These are phyloP conservation scores for Fusarium beomiforme DNA, from an alignment of 2,329 filamentous ascomycete genomes.

Conservation along the genomic window DNA sequence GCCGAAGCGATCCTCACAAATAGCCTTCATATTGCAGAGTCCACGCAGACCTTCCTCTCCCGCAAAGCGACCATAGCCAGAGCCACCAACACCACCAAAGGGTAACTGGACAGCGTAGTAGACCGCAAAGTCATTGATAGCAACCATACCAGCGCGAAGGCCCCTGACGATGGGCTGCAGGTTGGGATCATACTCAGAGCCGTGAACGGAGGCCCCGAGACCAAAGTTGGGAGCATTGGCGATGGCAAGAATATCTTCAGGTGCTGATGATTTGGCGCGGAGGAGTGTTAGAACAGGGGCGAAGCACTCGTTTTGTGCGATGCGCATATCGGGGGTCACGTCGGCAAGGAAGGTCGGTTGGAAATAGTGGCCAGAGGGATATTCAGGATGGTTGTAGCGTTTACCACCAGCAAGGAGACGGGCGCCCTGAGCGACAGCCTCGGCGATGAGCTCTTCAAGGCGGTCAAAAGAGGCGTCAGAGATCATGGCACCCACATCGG, in stretches of 20 bases:
- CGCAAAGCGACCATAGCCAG: conserved; percentile 92
- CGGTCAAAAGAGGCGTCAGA: conserved; percentile 79
- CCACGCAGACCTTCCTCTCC: conserved; percentile 87
- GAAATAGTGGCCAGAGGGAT: conserved; percentile 90
- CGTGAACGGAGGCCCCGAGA: conserved; percentile 90
- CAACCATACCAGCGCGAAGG: conserved; percentile 87
- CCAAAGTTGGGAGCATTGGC: conserved; percentile 88
- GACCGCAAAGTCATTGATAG: conserved; percentile 93
- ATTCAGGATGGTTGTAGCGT: conserved; percentile 74
- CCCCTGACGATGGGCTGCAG: conserved; percentile 72
- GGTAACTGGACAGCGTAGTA: conserved; percentile 95
- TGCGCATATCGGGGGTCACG: conserved; percentile 84
- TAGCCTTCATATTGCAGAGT: conserved; percentile 86
- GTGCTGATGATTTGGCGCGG: conserved; percentile 70
- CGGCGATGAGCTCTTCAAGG: conserved; percentile 79
- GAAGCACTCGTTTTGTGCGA: conserved; percentile 92
- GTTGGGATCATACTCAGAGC: conserved; percentile 67
- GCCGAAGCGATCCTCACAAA: conserved; percentile 79
- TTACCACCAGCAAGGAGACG: conserved; percentile 83
- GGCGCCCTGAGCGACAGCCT: conserved; percentile 83
- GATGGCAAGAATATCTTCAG: conserved; percentile 73
- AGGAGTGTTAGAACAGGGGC: conserved; percentile 90
- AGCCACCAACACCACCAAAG: conserved; percentile 90
- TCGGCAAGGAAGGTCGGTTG: conserved; percentile 89
- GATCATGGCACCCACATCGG: conserved; percentile 91